Conservation (phyloP, 768 basidiomycete genomes). For the Solioccasus polychromus region DNA sequence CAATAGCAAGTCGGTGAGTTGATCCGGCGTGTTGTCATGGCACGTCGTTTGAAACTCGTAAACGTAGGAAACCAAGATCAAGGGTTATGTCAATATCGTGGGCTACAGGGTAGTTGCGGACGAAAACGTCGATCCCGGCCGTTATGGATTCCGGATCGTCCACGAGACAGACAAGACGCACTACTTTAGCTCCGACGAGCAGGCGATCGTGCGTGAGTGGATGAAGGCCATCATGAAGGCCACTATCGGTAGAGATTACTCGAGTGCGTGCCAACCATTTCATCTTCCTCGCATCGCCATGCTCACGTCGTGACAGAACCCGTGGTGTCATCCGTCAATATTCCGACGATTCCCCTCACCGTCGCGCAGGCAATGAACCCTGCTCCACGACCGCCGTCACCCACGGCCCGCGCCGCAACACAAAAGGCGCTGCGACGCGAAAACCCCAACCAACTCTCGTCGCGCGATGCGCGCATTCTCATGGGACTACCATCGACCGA, state of each 20-base stretch:
- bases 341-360: constrained; percentile 91
- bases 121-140: constrained; percentile 86
- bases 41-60: neutral
- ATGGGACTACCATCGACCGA: constrained; percentile 52
- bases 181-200: constrained; percentile 90
- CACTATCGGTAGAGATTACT: constrained; percentile 91
- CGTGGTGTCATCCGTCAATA: constrained; percentile 94
- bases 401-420: constrained; percentile 79
- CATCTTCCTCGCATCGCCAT: neutral
- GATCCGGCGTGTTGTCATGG: neutral
- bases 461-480: constrained; percentile 72
- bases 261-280: constrained; percentile 55
- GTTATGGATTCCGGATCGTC: constrained; percentile 92
- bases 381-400: constrained; percentile 91
- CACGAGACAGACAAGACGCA: constrained; percentile 87
- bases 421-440: constrained; percentile 85
- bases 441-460: constrained; percentile 78
- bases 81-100: constrained; percentile 89
- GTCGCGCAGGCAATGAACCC: constrained; percentile 98
- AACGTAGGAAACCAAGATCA: constrained; percentile 84
- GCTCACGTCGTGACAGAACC: constrained; percentile 54
- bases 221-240: constrained; percentile 99
- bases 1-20: constrained; percentile 50
- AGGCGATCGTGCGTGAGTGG: constrained; percentile 85
- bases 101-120: constrained; percentile 95